A percentile compares a stretch with the other conserved stretches of the same genome.
These are phyloP conservation scores for Yamadazyma blattariae DNA, from an alignment of 1,139 yeast species.

Conservation along the genomic window DNA sequence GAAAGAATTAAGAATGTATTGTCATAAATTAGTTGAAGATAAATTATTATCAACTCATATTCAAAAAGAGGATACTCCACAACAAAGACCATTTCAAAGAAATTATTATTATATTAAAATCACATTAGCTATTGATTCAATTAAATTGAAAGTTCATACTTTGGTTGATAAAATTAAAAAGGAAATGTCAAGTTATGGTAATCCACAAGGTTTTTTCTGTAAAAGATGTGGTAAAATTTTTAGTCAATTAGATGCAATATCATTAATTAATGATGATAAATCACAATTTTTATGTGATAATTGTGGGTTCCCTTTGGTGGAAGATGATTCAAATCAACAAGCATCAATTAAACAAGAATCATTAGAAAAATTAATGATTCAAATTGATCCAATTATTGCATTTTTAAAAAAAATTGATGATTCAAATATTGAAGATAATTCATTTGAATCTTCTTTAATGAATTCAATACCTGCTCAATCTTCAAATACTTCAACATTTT, in stretches of 20 bases:
- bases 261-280: constrained; percentile 74
- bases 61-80: constrained; percentile 80
- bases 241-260: constrained; percentile 83
- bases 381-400: constrained; percentile 83
- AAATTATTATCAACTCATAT: constrained; percentile 62
- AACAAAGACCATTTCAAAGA: constrained; percentile 64
- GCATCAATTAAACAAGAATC: constrained; percentile 80
- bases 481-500: constrained; percentile 61
- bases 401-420: constrained; percentile 86
- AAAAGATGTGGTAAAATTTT: constrained; percentile 81
- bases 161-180: constrained; percentile 76
- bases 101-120: constrained; percentile 85
- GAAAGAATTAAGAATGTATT: constrained; percentile 80
- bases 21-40: constrained; percentile 83
- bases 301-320: constrained; percentile 74
- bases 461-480: constrained; percentile 83
- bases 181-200: constrained; percentile 76
- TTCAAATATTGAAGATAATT: constrained; percentile 78
- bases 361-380: constrained; percentile 81
- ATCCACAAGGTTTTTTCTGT: constrained; percentile 92
- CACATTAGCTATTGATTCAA: constrained; percentile 92
- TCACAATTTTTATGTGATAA: constrained; percentile 82
- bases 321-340: constrained; percentile 85
- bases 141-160: constrained; percentile 94
- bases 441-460: constrained; percentile 76